phyloP scores from a whole-genome alignment of 192 early-diverging fungal genomes.

The Coemansia erecta region DNA sequence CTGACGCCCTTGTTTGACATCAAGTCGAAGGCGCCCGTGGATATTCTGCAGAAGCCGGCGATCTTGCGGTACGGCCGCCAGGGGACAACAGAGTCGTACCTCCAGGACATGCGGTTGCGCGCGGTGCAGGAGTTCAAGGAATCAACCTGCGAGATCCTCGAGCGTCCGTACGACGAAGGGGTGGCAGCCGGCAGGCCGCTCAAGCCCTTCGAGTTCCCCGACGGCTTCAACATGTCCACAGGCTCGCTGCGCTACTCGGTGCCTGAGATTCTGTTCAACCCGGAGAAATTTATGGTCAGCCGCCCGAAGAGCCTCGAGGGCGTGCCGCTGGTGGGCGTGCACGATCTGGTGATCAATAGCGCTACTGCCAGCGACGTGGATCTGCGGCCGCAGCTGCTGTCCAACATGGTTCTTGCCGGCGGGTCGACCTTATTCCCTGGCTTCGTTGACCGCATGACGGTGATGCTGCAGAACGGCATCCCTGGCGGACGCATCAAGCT shows the following conservation, averaged over 20 bases:
- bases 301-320: constrained; percentile 19
- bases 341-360: constrained; percentile 72
- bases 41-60: constrained; percentile 64
- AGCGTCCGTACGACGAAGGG: constrained; percentile 26
- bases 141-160: constrained; percentile 76
- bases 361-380: constrained; percentile 82
- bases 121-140: constrained; percentile 94
- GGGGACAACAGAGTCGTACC: constrained; percentile 55
- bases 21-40: constrained; percentile 69
- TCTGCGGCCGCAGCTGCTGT: constrained; percentile 75
- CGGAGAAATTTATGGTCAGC: constrained; percentile 58
- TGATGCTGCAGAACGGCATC: constrained; percentile 26
- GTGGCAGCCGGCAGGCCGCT: constrained; percentile 60
- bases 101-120: constrained; percentile 71
- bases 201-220: constrained; percentile 92
- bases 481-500: constrained; percentile 70
- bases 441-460: constrained; percentile 76
- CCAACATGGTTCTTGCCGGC: constrained; percentile 85
- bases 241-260: constrained; percentile 75
- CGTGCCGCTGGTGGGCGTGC: constrained; percentile 56
- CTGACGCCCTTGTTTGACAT: constrained; percentile 85
- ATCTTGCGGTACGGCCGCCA: constrained; percentile 26
- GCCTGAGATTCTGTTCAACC: constrained; percentile 88
- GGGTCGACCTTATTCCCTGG: constrained; percentile 85
- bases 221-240: constrained; percentile 86